phyloP scores from a whole-genome alignment of 345 rosid genomes.

The Eucalyptus lansdowneana region DNA sequence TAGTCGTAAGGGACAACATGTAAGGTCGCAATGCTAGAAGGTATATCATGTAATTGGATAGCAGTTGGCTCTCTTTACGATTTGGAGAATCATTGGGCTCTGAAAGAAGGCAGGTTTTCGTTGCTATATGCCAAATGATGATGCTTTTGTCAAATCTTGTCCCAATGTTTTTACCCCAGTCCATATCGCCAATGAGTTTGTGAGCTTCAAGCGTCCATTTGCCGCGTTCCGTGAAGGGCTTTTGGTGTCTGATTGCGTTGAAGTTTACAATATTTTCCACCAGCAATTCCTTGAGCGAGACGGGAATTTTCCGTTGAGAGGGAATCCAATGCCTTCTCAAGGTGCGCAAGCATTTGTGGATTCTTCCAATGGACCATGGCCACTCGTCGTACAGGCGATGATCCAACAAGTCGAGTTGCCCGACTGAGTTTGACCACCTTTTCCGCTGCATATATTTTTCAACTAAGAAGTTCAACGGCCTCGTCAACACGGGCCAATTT shows the following conservation, averaged over 20 bases:
- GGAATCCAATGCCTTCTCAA: no score
- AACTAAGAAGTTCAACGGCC: no score
- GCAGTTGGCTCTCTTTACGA: background rate
- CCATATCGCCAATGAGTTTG: no score
- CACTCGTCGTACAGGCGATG: background rate
- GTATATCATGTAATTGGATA: background rate
- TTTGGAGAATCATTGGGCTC: no score
- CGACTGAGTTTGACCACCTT: background rate
- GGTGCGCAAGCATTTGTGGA: no score
- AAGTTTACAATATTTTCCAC: no score
- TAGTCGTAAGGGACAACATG: background rate
- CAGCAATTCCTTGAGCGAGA: no score
- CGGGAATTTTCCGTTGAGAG: no score
- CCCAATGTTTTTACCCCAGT: rapidly evolving
- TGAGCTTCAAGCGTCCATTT: no score
- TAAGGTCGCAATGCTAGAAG: background rate
- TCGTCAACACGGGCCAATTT: rapidly evolving
- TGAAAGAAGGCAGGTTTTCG: background rate
- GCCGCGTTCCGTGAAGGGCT: no score
- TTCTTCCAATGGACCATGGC: no score
- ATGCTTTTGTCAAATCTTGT: background rate
- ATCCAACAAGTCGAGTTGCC: background rate
- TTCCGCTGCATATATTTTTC: background rate
- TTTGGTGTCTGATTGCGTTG: no score
- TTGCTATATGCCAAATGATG: background rate